phyloP scores from a whole-genome alignment of 441 rosid genomes.

The Populus hybrid region DNA sequence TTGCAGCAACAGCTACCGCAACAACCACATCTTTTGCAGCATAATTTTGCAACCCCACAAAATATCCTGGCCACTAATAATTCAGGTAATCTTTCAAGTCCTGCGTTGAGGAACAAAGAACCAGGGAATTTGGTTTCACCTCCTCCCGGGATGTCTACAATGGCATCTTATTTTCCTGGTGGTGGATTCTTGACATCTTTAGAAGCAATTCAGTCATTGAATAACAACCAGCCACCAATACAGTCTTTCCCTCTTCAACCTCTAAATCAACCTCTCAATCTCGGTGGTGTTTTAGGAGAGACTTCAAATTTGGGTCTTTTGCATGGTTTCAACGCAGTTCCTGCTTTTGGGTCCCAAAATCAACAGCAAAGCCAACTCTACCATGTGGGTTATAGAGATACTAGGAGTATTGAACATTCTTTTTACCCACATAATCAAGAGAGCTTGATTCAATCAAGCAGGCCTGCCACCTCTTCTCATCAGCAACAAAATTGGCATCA shows the following conservation, averaged over 20 bases:
- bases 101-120: constrained; percentile 21
- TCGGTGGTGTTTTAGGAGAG: constrained; percentile 21
- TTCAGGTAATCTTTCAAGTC: constrained; percentile 12
- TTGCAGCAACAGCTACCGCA: constrained; percentile 3
- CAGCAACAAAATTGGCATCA: constrained; percentile 37
- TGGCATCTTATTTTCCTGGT: constrained; percentile 29
- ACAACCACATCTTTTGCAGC: background rate
- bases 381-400: constrained; percentile 21
- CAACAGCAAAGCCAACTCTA: constrained; percentile 28
- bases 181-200: constrained; percentile 44
- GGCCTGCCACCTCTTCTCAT: constrained; percentile 10
- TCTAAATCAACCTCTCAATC: constrained; percentile 20
- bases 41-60: constrained; percentile 10
- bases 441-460: constrained; percentile 22
- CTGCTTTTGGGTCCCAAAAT: constrained; percentile 28
- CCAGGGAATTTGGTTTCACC: constrained; percentile 18
- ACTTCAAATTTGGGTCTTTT: constrained; percentile 38
- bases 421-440: constrained; percentile 23
- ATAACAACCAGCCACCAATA: constrained; percentile 17
- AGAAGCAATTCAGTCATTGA: constrained; percentile 34
- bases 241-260: constrained; percentile 16
- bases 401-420: constrained; percentile 11
- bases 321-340: constrained; percentile 27
- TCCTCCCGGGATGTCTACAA: constrained; percentile 21
- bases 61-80: constrained; percentile 16